phyloP scores from a whole-genome alignment of 345 rosid genomes.

The Ceriops tagal region DNA sequence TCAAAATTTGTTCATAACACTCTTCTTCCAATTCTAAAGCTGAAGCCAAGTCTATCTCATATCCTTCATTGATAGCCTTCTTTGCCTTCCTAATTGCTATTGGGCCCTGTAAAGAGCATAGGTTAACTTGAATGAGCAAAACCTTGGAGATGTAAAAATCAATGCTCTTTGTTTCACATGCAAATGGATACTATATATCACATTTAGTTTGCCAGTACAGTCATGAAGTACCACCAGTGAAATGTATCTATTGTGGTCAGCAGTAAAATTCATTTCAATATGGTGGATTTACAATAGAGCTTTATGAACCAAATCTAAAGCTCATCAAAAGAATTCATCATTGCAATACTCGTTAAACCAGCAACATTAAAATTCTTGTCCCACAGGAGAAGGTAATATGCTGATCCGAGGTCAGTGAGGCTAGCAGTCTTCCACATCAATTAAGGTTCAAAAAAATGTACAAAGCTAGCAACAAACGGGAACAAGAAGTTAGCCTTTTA shows the following conservation, averaged over 20 bases:
- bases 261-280: background rate
- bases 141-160: background rate
- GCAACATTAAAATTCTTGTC: background rate
- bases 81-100: constrained; percentile 78
- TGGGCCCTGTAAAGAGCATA: constrained; percentile 53
- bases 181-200: background rate
- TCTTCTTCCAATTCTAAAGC: constrained; percentile 74
- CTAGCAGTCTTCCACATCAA: background rate
- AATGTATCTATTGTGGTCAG: background rate
- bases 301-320: background rate
- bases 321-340: background rate
- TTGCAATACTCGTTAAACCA: background rate
- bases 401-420: background rate
- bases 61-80: constrained; percentile 68
- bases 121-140: background rate
- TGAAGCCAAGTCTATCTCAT: constrained; percentile 49
- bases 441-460: no score
- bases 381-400: background rate
- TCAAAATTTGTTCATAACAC: constrained; percentile 54
- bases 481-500: no score
- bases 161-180: background rate
- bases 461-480: no score
- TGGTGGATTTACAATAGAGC: background rate
- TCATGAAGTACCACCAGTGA: no score
- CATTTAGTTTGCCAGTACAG: background rate